phyloP scores from a whole-genome alignment of 176 grass and related monocot genomes.

The Eleusine indica region DNA sequence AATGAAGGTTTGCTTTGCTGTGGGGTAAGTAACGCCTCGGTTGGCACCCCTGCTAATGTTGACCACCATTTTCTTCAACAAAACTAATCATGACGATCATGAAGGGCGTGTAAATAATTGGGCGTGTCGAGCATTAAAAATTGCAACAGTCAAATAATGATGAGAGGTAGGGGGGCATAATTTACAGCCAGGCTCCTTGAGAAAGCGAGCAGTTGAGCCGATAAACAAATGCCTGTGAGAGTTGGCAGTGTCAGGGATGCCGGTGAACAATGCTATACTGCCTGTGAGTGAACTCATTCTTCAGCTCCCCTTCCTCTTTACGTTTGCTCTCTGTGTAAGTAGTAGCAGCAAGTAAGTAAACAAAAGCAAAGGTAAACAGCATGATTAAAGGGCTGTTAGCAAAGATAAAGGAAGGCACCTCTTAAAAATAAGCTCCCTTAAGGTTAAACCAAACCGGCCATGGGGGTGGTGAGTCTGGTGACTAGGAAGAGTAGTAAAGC shows the following conservation, averaged over 20 bases:
- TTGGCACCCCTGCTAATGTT: conserved; percentile 50
- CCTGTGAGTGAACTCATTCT: conserved; percentile 18
- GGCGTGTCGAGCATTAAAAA: conserved; percentile 52
- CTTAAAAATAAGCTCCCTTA: conserved; percentile 45
- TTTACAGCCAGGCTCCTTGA: conserved; percentile 65
- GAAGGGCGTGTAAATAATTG: conserved; percentile 69
- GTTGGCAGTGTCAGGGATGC: conserved; percentile 74
- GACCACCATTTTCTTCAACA: conserved; percentile 52
- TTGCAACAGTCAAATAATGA: conserved; percentile 70
- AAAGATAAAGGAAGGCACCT: conserved; percentile 49
- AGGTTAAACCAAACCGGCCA: conserved; percentile 33
- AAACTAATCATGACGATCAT: conserved; percentile 68
- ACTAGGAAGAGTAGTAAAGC: conserved; percentile 41
- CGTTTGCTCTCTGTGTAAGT: conserved; percentile 19
- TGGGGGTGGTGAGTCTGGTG: conserved; percentile 26
- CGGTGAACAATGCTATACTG: conserved; percentile 1
- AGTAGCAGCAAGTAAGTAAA: conserved; percentile 43
- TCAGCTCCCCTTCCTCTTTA: conserved; percentile 44
- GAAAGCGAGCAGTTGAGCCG: conserved; percentile 43
- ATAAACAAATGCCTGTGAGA: conserved; percentile 57
- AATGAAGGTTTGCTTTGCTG: conserved; percentile 54
- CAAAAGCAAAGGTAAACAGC: conserved; percentile 73
- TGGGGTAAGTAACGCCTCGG: conserved; percentile 45
- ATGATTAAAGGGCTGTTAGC: conserved; percentile 71
- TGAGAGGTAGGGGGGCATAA: conserved; percentile 45